Percentiles rank a stretch among this genome's conserved stretches.
Evolutionary conservation across 2,329 filamentous ascomycete species (phyloP).

Genomic region (Colletotrichum sojae): DNA sequence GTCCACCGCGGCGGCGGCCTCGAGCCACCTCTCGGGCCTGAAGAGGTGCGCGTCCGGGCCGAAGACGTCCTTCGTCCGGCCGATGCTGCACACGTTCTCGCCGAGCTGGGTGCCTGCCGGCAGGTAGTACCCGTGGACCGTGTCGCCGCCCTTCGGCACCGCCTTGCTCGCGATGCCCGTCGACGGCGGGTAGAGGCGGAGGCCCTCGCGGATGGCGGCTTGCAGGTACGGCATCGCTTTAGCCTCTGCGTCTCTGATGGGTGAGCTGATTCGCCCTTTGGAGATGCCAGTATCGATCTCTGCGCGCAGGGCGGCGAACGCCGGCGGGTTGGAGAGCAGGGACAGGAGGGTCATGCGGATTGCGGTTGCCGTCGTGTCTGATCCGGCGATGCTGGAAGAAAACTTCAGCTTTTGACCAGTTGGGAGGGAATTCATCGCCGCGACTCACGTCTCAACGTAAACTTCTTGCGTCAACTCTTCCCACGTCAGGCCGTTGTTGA

Average conservation of each 20-base stretch:
- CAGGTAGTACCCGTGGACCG: conserved; percentile 52
- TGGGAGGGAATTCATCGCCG: too few species aligned
- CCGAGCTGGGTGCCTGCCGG: conserved; percentile 56
- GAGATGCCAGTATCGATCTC: conserved; percentile 60
- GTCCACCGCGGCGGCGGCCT: conserved; percentile 44
- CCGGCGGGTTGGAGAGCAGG: conserved; percentile 63
- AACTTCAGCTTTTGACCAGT: neutral
- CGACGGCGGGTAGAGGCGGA: conserved; percentile 65
- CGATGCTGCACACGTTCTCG: conserved; percentile 56
- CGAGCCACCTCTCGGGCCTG: conserved; percentile 64
- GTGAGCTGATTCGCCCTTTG: conserved; percentile 37
- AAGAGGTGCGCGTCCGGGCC: conserved; percentile 61
- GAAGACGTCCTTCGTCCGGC: conserved; percentile 56
- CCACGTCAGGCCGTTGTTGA: conserved; percentile 46
- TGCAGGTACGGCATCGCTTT: conserved; percentile 60
- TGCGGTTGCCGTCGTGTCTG: conserved; percentile 52
- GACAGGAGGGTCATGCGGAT: conserved; percentile 65
- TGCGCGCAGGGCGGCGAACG: conserved; percentile 59
- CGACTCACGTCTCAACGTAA: conserved; percentile 39
- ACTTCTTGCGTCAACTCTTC: conserved; percentile 48
- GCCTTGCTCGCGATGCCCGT: conserved; percentile 64
- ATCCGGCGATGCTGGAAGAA: conserved; percentile 48
- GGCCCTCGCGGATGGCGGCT: conserved; percentile 66
- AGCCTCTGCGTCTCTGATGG: conserved; percentile 53
- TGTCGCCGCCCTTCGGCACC: conserved; percentile 58